Percentiles rank a stretch among this genome's conserved stretches.
Evolutionary conservation across 441 rosid species (phyloP).

Genomic region (Theobroma grandiflorum): DNA sequence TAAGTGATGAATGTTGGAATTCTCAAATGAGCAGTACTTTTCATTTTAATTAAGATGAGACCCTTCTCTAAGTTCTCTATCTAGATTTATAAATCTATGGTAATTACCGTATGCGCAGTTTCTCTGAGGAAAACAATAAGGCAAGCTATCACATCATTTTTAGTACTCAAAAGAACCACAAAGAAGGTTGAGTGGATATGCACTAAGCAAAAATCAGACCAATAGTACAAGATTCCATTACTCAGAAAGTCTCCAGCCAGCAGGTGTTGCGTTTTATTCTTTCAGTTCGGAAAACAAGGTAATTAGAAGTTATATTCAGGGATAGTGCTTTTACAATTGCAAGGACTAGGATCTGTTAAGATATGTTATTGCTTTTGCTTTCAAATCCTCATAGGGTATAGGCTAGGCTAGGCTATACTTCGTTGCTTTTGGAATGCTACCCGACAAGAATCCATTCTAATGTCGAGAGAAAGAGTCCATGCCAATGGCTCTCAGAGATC

Average conservation of each 20-base stretch:
- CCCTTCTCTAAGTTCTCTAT: background rate
- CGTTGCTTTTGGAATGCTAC: background rate
- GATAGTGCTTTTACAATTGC: background rate
- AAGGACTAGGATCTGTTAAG: background rate
- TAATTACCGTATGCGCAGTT: background rate
- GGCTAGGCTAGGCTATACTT: background rate
- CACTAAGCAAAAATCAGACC: background rate
- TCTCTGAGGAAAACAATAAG: background rate
- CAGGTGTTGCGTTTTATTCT: background rate
- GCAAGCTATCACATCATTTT: slow-evolving; percentile 3
- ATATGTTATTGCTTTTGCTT: background rate
- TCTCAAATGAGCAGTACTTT: background rate
- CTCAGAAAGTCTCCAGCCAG: background rate
- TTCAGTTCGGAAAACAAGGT: background rate
- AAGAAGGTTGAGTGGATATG: slow-evolving; percentile 11
- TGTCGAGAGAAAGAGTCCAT: background rate
- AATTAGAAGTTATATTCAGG: background rate
- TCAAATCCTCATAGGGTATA: background rate
- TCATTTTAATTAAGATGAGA: background rate
- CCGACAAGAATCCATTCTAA: background rate
- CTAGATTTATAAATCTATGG: too few relatives aligned
- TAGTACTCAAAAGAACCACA: background rate
- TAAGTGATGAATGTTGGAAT: background rate
- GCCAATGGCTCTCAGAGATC: background rate
- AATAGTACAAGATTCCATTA: background rate